phyloP scores from a whole-genome alignment of 148 eudicot species.

The Cornus controversa region DNA sequence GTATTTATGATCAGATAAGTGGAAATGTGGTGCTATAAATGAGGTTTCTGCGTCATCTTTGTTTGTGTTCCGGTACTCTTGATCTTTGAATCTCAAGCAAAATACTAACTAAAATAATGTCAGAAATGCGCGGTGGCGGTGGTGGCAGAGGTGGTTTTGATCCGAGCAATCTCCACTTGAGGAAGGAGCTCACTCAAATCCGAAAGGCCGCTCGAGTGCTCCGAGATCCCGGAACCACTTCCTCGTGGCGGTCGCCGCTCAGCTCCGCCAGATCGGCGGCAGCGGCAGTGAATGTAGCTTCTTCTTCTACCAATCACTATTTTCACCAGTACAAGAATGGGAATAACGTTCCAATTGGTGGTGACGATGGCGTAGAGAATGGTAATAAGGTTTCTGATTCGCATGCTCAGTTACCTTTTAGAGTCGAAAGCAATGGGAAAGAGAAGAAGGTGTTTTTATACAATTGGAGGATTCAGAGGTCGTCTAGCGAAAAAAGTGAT shows the following conservation, averaged over 20 bases:
- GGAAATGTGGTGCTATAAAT: not conserved
- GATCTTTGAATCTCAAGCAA: not conserved
- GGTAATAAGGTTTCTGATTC: not conserved
- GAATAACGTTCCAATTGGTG: not conserved
- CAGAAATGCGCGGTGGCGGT: slow-evolving; percentile 27
- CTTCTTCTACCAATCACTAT: slow-evolving; percentile 27
- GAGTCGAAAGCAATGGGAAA: slow-evolving; percentile 21
- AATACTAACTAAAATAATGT: slow-evolving; percentile 10
- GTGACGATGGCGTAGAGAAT: not conserved
- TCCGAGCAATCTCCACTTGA: slow-evolving; percentile 91
- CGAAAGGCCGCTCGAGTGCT: slow-evolving; percentile 72
- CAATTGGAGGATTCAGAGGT: slow-evolving; percentile 81
- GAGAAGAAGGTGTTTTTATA: slow-evolving; percentile 65
- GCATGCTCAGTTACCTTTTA: not conserved
- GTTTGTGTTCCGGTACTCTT: not conserved
- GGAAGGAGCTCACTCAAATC: slow-evolving; percentile 92
- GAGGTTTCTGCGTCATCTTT: not conserved
- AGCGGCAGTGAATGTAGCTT: slow-evolving; percentile 13
- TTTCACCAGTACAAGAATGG: slow-evolving; percentile 26
- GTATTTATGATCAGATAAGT: not conserved
- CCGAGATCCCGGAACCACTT: slow-evolving; percentile 92
- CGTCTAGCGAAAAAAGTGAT: slow-evolving; percentile 67
- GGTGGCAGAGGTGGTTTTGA: slow-evolving; percentile 42
- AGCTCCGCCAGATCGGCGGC: slow-evolving; percentile 69
- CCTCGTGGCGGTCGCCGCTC: slow-evolving; percentile 86